These are phyloP conservation scores for Rutidosis leptorrhynchoides DNA, from an alignment of 129 eudicot species.

Conservation along the genomic window DNA sequence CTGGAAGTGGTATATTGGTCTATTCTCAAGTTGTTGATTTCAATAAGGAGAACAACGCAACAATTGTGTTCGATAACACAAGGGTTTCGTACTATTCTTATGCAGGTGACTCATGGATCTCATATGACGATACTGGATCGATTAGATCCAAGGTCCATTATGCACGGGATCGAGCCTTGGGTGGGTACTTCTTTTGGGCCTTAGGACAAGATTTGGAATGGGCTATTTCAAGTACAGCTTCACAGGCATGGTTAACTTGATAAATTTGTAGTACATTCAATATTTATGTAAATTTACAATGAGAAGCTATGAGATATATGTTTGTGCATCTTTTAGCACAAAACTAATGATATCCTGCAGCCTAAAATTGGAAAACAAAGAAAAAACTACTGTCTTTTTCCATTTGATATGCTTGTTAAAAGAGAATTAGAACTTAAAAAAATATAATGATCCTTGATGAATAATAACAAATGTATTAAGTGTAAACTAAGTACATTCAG, in stretches of 20 bases:
- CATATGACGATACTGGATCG: constrained; percentile 40
- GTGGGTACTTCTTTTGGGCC: constrained; percentile 43
- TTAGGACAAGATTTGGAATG: constrained; percentile 27
- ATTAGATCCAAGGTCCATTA: constrained; percentile 32
- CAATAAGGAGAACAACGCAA: constrained; percentile 32
- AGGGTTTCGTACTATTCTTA: constrained; percentile 35
- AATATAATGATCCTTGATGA: constrained; percentile 26
- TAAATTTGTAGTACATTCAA: neutral
- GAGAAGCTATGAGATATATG: neutral
- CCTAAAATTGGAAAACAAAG: constrained; percentile 6
- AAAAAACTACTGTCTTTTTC: neutral
- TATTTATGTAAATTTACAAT: constrained; percentile 2
- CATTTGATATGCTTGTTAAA: constrained; percentile 16
- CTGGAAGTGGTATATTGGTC: constrained; percentile 32
- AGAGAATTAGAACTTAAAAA: neutral
- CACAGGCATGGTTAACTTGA: constrained; percentile 32
- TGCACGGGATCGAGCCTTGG: constrained; percentile 26
- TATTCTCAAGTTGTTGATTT: constrained; percentile 36
- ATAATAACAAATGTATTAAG: constrained; percentile 26
- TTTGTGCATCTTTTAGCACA: constrained; percentile 1
- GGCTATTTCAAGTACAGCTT: constrained; percentile 32
- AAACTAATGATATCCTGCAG: neutral
- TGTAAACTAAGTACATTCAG: constrained; percentile 21
- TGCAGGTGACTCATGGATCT: constrained; percentile 40
- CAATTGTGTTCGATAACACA: constrained; percentile 21